Percentiles rank a stretch among this genome's conserved stretches.
Conservation (phyloP, 371 early-diverging fungal genomes). For the Apophysomyces trapeziformis region DNA sequence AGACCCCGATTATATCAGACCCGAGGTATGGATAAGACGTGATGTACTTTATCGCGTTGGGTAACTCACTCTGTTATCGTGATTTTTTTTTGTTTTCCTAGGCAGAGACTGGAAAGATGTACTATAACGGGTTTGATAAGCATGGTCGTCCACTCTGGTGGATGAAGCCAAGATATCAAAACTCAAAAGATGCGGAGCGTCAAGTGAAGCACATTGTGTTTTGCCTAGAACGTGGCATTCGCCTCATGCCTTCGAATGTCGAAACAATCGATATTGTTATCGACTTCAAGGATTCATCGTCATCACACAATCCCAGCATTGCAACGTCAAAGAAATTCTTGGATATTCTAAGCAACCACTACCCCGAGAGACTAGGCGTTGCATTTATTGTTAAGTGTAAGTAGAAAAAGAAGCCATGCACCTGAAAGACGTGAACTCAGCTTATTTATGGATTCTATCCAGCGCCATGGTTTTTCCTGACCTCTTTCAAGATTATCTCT, state of each 20-base stretch:
- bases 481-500: conserved; percentile 72
- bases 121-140: conserved; percentile 70
- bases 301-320: conserved; percentile 66
- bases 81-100: conserved; percentile 17
- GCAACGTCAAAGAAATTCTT: conserved; percentile 71
- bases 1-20: conserved; percentile 61
- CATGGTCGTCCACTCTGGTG: conserved; percentile 64
- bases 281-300: conserved; percentile 69
- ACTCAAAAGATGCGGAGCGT: conserved; percentile 70
- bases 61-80: background rate
- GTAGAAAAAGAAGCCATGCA: conserved; percentile 45
- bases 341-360: conserved; percentile 73
- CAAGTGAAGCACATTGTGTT: conserved; percentile 78
- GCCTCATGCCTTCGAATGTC: conserved; percentile 70
- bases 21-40: conserved; percentile 21
- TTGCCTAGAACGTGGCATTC: conserved; percentile 71
- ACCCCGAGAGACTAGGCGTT: conserved; percentile 75
- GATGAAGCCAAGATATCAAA: conserved; percentile 70
- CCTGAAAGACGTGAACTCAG: conserved; percentile 30
- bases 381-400: conserved; percentile 64
- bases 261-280: conserved; percentile 70
- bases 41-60: no score
- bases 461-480: conserved; percentile 84
- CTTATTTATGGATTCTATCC: background rate
- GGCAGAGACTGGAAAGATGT: conserved; percentile 76